phyloP scores from a whole-genome alignment of 2,329 filamentous ascomycete genomes.

The Penicillium digitatum region DNA sequence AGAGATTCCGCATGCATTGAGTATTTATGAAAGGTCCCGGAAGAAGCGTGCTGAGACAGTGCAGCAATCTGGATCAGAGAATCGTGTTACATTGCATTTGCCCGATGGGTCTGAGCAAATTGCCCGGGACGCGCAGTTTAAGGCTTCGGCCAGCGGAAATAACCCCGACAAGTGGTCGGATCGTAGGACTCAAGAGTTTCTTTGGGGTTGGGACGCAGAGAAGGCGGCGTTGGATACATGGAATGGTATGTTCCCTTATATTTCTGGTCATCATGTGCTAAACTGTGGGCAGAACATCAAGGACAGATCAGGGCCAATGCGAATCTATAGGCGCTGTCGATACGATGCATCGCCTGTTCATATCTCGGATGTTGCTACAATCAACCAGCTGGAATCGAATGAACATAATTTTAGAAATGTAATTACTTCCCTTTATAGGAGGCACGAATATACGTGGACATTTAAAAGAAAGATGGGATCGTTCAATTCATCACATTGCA shows the following conservation, averaged over 20 bases:
- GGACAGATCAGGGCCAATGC: slow-evolving; percentile 9
- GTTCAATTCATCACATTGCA: slow-evolving; percentile 1
- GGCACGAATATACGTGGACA: background rate
- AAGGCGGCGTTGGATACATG: slow-evolving; percentile 31
- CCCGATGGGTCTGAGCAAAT: slow-evolving; percentile 41
- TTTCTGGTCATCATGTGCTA: background rate
- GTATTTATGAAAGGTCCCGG: slow-evolving; percentile 37
- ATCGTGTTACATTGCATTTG: slow-evolving; percentile 37
- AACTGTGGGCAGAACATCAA: slow-evolving; percentile 3
- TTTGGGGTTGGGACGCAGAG: slow-evolving; percentile 40
- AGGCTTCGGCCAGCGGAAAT: slow-evolving; percentile 22
- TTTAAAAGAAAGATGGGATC: background rate
- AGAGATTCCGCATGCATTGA: slow-evolving; percentile 36
- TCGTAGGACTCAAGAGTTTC: slow-evolving; percentile 56
- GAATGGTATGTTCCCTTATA: slow-evolving; percentile 22
- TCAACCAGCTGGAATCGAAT: background rate
- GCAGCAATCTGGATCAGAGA: slow-evolving; percentile 36
- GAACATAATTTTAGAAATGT: slow-evolving; percentile 6
- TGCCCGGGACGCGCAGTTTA: slow-evolving; percentile 41
- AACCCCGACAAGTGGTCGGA: slow-evolving; percentile 64
- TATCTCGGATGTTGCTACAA: background rate
- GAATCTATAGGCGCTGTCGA: slow-evolving; percentile 12
- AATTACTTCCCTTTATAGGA: background rate
- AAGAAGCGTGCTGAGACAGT: slow-evolving; percentile 41
- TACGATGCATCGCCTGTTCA: background rate